These are phyloP conservation scores for Primulina eburnea DNA, from an alignment of 257 asterid genomes.

Conservation along the genomic window DNA sequence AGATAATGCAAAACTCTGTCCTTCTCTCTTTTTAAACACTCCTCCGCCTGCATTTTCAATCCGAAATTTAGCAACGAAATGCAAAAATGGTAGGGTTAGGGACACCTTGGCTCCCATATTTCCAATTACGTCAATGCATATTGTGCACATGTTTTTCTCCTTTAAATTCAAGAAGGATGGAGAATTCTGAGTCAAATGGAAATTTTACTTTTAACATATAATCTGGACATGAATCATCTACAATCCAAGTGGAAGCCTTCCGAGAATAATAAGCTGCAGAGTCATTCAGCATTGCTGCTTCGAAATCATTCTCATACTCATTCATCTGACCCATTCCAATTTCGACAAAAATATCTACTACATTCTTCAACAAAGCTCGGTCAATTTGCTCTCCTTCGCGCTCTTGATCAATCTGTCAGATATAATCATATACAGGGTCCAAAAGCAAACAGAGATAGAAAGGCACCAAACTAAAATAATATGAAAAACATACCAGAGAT, in stretches of 20 bases:
- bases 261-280: constrained; percentile 94
- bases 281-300: constrained; percentile 77
- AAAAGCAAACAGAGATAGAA: constrained; percentile 5
- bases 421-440: constrained; percentile 16
- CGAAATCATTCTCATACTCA: constrained; percentile 79
- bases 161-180: neutral
- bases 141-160: neutral
- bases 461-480: constrained; percentile 7
- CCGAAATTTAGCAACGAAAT: constrained; percentile 13
- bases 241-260: constrained; percentile 96
- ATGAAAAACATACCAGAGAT: constrained; percentile 60
- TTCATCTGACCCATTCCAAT: constrained; percentile 97
- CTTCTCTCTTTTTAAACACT: constrained; percentile 77
- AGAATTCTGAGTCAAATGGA: neutral
- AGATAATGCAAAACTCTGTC: constrained; percentile 95
- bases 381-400: constrained; percentile 98
- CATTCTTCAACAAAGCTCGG: constrained; percentile 85
- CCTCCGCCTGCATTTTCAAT: constrained; percentile 67
- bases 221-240: constrained; percentile 98
- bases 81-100: neutral
- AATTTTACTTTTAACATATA: constrained; percentile 77
- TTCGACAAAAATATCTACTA: constrained; percentile 92
- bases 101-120: constrained; percentile 5
- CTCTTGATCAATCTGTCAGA: constrained; percentile 82
- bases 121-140: neutral